phyloP scores from a whole-genome alignment of 306 rosid genomes.

The Mucuna pruriens region DNA sequence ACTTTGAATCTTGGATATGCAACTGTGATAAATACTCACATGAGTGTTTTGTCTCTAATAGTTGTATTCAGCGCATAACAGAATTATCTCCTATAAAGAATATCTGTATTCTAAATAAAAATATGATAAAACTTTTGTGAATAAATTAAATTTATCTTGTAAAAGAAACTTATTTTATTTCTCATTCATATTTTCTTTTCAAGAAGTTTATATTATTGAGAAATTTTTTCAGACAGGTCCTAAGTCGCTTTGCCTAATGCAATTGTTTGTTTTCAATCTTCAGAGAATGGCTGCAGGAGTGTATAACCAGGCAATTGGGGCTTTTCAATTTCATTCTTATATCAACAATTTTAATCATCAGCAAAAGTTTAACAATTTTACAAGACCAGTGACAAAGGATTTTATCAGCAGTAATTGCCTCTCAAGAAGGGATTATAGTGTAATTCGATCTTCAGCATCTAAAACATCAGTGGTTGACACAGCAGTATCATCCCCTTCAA shows the following conservation, averaged over 20 bases:
- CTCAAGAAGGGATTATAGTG: slow-evolving; percentile 44
- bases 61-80: too few species aligned
- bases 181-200: too few species aligned
- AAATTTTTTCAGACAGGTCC: too few species aligned
- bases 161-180: too few species aligned
- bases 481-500: slow-evolving; percentile 58
- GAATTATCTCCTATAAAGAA: too few species aligned
- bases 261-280: slow-evolving; percentile 38
- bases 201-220: too few species aligned
- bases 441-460: slow-evolving; percentile 61
- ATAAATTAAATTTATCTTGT: too few species aligned
- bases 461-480: slow-evolving; percentile 65
- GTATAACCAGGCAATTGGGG: slow-evolving; percentile 57
- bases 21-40: too few species aligned
- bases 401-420: slow-evolving; percentile 48
- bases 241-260: slow-evolving; percentile 5
- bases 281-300: slow-evolving; percentile 77
- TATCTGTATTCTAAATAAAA: too few species aligned
- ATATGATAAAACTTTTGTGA: too few species aligned
- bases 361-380: slow-evolving; percentile 46
- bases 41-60: too few species aligned
- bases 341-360: slow-evolving; percentile 31
- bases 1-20: too few species aligned
- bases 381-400: slow-evolving; percentile 49
- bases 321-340: slow-evolving; percentile 39